Evolutionary conservation across 208 protist species (phyloP), one percentile per base, ranked within the genome.

Genomic region (Vickermania ingenoplastis): DNA sequence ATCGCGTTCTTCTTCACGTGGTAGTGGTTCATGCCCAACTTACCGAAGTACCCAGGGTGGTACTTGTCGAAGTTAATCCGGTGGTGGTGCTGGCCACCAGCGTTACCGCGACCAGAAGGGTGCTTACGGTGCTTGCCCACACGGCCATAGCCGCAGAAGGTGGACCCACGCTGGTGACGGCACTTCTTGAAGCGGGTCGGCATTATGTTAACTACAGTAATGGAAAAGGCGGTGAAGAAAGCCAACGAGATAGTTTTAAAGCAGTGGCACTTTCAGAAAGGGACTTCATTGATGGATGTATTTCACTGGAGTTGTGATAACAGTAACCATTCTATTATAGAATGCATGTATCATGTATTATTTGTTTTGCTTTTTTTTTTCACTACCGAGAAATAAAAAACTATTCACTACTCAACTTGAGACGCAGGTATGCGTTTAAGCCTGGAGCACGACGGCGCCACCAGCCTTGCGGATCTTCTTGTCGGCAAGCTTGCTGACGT

Each of bases 31-130:
- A 99, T 99, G 85, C 99, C 99, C 31, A 99, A 87, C 94, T 99
- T 99, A 76, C 99, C 99, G 77, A 99, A 99, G 89, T 99, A 99
- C 64, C 98, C 99, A 62, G 99, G 99, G 80, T 99, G 99, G 94
- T 99, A 99, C 92, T 99, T 99, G 82, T 99, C 95, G 68, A 99
- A 98, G 86, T 96, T 97, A 77, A 98, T 99, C 61, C 98, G 88
- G 87, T 99, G 97, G 79, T 99, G 98, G 89, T 99, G 96, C 77
- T 96, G 78, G 75, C 99, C 99, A 97, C 99, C 99, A 77, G 98
- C 98, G 80, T 99, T 99, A 99, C 99, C 99, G 80, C 98, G 95
- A 91, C 99, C 99, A 74, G 95, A 97, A 64, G 97, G 91, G 78
- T 99, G 98, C 87, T 99, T 99, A 56, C 98, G 79, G 96, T 99